These are phyloP conservation scores for Spencermartinsiella europaea DNA, from an alignment of 805 yeast species.

Conservation along the genomic window DNA sequence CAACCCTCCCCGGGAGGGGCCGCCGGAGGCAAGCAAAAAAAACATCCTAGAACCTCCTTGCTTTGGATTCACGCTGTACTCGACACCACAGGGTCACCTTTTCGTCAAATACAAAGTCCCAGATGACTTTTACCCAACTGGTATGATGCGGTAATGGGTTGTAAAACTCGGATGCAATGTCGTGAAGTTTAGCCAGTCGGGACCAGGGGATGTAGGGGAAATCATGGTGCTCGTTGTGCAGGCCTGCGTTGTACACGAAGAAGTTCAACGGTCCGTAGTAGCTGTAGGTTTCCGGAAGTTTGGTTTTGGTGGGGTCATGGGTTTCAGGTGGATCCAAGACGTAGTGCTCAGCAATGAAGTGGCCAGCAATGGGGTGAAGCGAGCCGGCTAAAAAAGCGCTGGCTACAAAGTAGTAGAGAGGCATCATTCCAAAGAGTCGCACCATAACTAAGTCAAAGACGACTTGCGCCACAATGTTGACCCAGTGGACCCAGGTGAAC, in stretches of 20 bases:
- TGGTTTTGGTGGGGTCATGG: slow-evolving; percentile 25
- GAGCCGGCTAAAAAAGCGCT: slow-evolving; percentile 88
- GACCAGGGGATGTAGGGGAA: slow-evolving; percentile 94
- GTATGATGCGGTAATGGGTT: slow-evolving; percentile 70
- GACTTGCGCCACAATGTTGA: slow-evolving; percentile 60
- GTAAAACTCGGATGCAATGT: slow-evolving; percentile 75
- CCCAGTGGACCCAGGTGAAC: slow-evolving; percentile 67
- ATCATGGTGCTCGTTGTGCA: slow-evolving; percentile 93
- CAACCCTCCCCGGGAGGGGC: no score
- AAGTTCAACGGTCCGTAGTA: slow-evolving; percentile 77
- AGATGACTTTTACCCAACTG: slow-evolving; percentile 74
- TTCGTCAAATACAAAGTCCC: slow-evolving; percentile 63
- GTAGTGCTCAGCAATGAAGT: slow-evolving; percentile 92
- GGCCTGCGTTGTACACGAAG: slow-evolving; percentile 88
- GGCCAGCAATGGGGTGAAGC: slow-evolving; percentile 91
- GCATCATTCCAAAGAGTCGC: slow-evolving; percentile 54
- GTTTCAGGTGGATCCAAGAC: slow-evolving; percentile 57
- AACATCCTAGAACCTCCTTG: not conserved
- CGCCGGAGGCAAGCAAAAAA: no score
- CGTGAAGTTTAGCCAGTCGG: slow-evolving; percentile 55
- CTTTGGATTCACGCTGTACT: slow-evolving; percentile 43
- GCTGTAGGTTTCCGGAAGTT: slow-evolving; percentile 71
- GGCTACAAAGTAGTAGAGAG: slow-evolving; percentile 61
- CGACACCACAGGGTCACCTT: slow-evolving; percentile 73
- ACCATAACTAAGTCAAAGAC: slow-evolving; percentile 55